phyloP scores from a whole-genome alignment of 2,329 filamentous ascomycete species.

The Penicillium occitanis region DNA sequence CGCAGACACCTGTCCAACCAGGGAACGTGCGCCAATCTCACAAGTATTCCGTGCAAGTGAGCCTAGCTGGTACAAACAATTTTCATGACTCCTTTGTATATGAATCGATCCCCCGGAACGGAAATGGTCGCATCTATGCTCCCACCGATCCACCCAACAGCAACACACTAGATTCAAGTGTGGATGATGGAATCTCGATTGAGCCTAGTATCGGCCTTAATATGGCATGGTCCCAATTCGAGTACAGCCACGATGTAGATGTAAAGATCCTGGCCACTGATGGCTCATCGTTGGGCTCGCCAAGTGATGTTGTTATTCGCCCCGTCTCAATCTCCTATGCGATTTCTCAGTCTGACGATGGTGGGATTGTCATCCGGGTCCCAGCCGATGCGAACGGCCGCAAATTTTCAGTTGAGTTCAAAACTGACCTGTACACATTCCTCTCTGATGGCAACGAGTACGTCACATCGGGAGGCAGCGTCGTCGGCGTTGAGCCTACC shows the following conservation, averaged over 20 bases:
- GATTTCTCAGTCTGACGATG: not conserved
- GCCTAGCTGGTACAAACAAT: not conserved
- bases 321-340: not conserved
- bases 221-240: constrained; percentile 38
- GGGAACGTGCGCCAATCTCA: constrained; percentile 29
- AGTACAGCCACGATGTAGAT: not conserved
- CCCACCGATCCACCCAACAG: constrained; percentile 16
- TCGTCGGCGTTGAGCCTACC: not conserved
- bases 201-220: constrained; percentile 33
- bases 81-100: constrained; percentile 38
- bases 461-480: not conserved
- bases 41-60: constrained; percentile 26
- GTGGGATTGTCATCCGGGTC: not conserved
- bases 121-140: constrained; percentile 17
- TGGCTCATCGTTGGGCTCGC: not conserved
- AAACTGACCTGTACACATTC: constrained; percentile 4
- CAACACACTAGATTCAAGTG: not conserved
- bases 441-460: not conserved
- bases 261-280: not conserved
- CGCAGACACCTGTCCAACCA: constrained; percentile 23
- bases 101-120: constrained; percentile 39
- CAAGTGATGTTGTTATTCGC: constrained; percentile 23
- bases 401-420: constrained; percentile 15
- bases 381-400: not conserved
- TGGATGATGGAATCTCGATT: constrained; percentile 34